A percentile compares a stretch with the other conserved stretches of the same genome.
phyloP scores from a whole-genome alignment of 192 early-diverging fungal genomes.

The Gonapodya prolifera region DNA sequence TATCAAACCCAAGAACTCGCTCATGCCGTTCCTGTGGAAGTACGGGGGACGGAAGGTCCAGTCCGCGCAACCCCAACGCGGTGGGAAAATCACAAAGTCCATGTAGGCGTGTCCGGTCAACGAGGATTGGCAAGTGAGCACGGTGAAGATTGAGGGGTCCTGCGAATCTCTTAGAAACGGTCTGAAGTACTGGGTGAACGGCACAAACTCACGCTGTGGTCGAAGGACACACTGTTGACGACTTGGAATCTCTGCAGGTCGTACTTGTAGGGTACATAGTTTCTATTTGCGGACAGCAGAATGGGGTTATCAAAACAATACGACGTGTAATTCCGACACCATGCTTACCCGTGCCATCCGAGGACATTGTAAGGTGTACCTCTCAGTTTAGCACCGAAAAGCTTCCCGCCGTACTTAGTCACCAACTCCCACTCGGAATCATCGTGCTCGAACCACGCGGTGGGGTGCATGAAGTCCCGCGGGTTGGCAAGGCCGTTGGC shows the following conservation, averaged over 20 bases:
- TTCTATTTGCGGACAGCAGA: too few relatives aligned
- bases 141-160: too few relatives aligned
- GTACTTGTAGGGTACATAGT: conserved; percentile 91
- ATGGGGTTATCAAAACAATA: too few relatives aligned
- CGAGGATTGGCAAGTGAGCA: conserved; percentile 85
- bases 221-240: conserved; percentile 78
- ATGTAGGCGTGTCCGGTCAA: conserved; percentile 71
- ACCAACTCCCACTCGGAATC: too few relatives aligned
- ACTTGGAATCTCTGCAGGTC: conserved; percentile 82
- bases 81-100: conserved; percentile 96
- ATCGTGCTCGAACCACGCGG: conserved; percentile 63
- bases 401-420: conserved; percentile 70
- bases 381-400: conserved; percentile 54
- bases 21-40: conserved; percentile 96
- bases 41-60: conserved; percentile 88
- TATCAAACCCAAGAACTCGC: conserved; percentile 97
- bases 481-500: too few relatives aligned
- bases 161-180: too few relatives aligned
- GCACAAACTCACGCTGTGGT: too few relatives aligned
- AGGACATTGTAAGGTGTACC: too few relatives aligned
- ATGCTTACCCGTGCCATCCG: too few relatives aligned
- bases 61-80: conserved; percentile 86
- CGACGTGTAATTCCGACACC: too few relatives aligned
- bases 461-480: conserved; percentile 82
- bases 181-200: too few relatives aligned